Conservation (phyloP, 805 yeast species). For the Candida ovalis region DNA sequence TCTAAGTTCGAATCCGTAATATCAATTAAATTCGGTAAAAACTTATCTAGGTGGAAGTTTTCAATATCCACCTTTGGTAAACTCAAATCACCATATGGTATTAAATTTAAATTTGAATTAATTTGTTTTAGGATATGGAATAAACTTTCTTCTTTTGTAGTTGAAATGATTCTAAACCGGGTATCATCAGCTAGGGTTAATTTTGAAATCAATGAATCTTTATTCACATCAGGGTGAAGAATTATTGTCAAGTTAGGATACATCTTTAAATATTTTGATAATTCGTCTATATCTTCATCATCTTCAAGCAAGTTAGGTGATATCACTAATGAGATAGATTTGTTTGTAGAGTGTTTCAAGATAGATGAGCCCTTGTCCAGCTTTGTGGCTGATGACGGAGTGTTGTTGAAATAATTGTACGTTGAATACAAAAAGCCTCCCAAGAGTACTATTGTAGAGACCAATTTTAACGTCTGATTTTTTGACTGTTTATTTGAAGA, state of each 20-base stretch:
- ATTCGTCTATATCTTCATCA: background rate
- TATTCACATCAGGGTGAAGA: constrained; percentile 25
- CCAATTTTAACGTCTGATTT: background rate
- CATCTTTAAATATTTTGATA: constrained; percentile 5
- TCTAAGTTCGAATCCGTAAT: constrained; percentile 8
- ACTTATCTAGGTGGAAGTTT: constrained; percentile 23
- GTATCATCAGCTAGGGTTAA: constrained; percentile 20
- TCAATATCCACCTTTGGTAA: constrained; percentile 12
- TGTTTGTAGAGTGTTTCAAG: background rate
- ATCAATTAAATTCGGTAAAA: constrained; percentile 21
- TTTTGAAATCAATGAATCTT: constrained; percentile 11
- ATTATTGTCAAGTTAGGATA: constrained; percentile 25
- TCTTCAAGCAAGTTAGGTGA: constrained; percentile 2
- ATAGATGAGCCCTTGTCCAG: background rate
- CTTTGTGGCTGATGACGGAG: background rate
- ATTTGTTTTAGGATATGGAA: constrained; percentile 56
- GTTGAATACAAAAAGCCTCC: constrained; percentile 5
- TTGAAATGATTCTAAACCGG: constrained; percentile 37
- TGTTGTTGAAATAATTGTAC: constrained; percentile 7
- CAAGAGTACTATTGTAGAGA: background rate
- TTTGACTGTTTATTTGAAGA: background rate
- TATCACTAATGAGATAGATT: constrained; percentile 19
- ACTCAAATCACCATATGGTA: constrained; percentile 19
- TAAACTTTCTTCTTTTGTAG: constrained; percentile 46
- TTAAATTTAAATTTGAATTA: constrained; percentile 22